Percentiles rank a stretch among this genome's conserved stretches.
Conservation (phyloP, 495 filamentous ascomycete species). For the Bacidia rubella region DNA sequence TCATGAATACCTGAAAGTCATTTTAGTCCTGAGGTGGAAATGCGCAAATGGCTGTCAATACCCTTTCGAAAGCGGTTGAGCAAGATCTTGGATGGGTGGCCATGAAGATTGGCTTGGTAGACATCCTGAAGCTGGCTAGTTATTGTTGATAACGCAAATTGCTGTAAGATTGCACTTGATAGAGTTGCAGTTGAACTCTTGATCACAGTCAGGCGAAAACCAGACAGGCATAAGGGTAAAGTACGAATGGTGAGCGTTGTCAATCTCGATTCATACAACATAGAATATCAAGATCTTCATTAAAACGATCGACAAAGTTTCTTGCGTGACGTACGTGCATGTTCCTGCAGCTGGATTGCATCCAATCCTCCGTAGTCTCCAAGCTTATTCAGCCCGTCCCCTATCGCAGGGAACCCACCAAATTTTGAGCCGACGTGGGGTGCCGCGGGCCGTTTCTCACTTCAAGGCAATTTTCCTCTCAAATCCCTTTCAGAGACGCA, state of each 20-base stretch:
- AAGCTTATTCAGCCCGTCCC: too few relatives aligned
- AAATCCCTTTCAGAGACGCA: too few relatives aligned
- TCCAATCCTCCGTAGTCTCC: background rate
- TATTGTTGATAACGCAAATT: background rate
- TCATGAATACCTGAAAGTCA: conserved; percentile 76
- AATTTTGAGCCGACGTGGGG: too few relatives aligned
- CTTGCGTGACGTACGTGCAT: background rate
- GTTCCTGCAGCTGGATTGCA: background rate
- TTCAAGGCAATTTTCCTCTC: too few relatives aligned
- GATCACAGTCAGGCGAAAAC: background rate
- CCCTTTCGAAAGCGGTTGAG: conserved; percentile 91
- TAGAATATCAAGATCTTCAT: too few relatives aligned
- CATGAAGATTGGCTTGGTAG: conserved; percentile 72
- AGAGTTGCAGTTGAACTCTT: too few relatives aligned
- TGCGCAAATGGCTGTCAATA: conserved; percentile 24
- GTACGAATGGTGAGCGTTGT: background rate
- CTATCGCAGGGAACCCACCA: too few relatives aligned
- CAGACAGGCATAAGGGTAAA: background rate
- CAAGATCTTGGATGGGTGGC: conserved; percentile 88
- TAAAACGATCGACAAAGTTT: background rate
- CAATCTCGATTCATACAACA: too few relatives aligned
- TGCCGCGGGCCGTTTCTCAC: too few relatives aligned
- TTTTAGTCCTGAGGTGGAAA: conserved; percentile 1
- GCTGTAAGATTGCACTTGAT: too few relatives aligned
- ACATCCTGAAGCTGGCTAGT: conserved; percentile 35